phyloP scores from a whole-genome alignment of 2,329 filamentous ascomycete genomes.

The Thielaviopsis euricoi region DNA sequence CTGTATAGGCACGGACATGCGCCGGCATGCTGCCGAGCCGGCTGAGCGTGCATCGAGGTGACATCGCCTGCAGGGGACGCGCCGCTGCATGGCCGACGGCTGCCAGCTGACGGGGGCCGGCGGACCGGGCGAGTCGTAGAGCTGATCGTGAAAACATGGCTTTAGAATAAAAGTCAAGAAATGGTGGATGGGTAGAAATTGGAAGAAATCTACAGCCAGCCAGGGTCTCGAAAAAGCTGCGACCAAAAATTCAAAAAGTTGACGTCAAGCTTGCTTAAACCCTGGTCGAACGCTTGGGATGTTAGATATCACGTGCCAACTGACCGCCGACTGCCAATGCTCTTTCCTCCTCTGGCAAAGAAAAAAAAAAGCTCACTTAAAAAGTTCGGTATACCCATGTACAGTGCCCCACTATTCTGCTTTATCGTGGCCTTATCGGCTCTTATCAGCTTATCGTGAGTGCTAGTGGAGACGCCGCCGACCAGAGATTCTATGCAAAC shows the following conservation, averaged over 20 bases:
- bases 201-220: background rate
- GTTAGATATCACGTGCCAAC: background rate
- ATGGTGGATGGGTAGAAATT: background rate
- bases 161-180: background rate
- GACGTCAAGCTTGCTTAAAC: background rate
- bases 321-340: background rate
- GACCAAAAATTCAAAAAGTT: background rate
- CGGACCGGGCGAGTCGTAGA: background rate
- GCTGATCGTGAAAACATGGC: background rate
- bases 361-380: background rate
- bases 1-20: background rate
- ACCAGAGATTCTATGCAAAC: background rate
- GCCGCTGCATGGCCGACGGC: background rate
- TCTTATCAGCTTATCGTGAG: background rate
- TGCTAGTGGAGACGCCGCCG: background rate
- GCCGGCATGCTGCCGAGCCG: background rate
- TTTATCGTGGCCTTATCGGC: background rate
- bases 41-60: background rate
- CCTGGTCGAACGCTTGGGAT: background rate
- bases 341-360: background rate
- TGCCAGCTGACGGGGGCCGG: background rate
- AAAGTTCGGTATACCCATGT: background rate
- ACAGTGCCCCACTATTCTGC: background rate
- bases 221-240: background rate
- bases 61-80: background rate